Conservation (phyloP, 495 filamentous ascomycete species). For the Hypomontagnella monticulosa region DNA sequence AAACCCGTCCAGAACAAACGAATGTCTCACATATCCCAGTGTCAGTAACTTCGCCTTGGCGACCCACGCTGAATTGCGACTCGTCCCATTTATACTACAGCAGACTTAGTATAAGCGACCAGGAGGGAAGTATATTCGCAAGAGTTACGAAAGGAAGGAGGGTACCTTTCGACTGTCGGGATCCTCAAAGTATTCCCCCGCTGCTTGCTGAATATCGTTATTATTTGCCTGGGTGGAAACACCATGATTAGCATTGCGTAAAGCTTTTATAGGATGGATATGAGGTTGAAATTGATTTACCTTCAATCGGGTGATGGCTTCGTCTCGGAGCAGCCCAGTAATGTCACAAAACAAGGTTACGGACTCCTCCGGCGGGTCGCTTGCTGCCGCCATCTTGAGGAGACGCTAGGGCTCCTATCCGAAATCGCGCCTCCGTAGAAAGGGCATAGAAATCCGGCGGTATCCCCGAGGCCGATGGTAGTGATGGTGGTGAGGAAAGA, state of each 20-base stretch:
- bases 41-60: slow-evolving; percentile 52
- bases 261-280: background rate
- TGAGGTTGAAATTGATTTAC: slow-evolving; percentile 34
- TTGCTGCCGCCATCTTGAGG: slow-evolving; percentile 44
- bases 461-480: background rate
- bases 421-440: background rate
- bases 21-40: slow-evolving; percentile 44
- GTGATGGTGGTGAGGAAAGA: background rate
- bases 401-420: background rate
- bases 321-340: slow-evolving; percentile 42
- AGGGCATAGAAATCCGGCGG: background rate
- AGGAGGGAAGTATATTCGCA: background rate
- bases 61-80: slow-evolving; percentile 52
- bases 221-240: slow-evolving; percentile 49
- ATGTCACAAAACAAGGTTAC: slow-evolving; percentile 45
- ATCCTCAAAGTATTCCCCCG: slow-evolving; percentile 58
- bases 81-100: slow-evolving; percentile 61
- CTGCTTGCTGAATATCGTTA: slow-evolving; percentile 54
- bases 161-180: slow-evolving; percentile 49
- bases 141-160: background rate
- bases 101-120: slow-evolving; percentile 24
- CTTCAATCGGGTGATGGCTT: slow-evolving; percentile 52
- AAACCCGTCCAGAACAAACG: background rate
- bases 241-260: slow-evolving; percentile 3
- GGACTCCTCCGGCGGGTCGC: slow-evolving; percentile 44